Evolutionary conservation across 306 rosid genomes (phyloP).

Genomic region (Luffa aegyptiaca): DNA sequence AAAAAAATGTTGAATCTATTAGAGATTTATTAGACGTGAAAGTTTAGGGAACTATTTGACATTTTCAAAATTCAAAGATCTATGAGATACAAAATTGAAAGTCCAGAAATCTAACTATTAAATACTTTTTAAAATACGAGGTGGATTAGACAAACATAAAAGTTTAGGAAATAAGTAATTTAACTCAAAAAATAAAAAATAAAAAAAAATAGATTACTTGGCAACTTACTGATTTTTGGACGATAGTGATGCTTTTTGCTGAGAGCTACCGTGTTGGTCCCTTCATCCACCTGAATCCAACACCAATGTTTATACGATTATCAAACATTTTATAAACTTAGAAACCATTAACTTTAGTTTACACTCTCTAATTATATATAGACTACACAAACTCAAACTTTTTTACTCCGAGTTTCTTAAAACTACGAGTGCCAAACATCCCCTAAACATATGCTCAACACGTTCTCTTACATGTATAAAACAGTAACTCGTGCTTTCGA

Average conservation of each 20-base stretch:
- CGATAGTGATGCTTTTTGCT: not conserved
- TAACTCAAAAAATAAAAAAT: not conserved
- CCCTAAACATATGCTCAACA: not conserved
- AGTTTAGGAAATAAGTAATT: too few relatives aligned
- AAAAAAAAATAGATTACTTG: not conserved
- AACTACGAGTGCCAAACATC: not conserved
- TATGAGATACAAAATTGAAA: too few relatives aligned
- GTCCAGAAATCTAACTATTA: not conserved
- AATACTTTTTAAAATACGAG: too few relatives aligned
- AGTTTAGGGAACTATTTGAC: too few relatives aligned
- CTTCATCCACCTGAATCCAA: slow-evolving; percentile 20
- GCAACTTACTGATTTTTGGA: slow-evolving; percentile 36
- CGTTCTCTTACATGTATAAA: not conserved
- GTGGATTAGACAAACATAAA: too few relatives aligned
- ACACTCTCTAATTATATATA: too few relatives aligned
- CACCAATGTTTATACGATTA: not conserved
- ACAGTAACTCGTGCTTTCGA: not conserved
- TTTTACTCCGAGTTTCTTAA: too few relatives aligned
- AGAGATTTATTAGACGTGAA: too few relatives aligned
- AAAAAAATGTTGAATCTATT: too few relatives aligned
- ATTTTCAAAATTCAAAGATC: too few relatives aligned
- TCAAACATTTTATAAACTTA: too few relatives aligned
- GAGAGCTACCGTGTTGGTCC: slow-evolving; percentile 11
- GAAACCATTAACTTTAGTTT: too few relatives aligned
- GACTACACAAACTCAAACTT: not conserved